Percentiles rank a stretch among this genome's conserved stretches.
Evolutionary conservation across 2,329 filamentous ascomycete genomes (phyloP).

Genomic region (Didymella keratinophila): DNA sequence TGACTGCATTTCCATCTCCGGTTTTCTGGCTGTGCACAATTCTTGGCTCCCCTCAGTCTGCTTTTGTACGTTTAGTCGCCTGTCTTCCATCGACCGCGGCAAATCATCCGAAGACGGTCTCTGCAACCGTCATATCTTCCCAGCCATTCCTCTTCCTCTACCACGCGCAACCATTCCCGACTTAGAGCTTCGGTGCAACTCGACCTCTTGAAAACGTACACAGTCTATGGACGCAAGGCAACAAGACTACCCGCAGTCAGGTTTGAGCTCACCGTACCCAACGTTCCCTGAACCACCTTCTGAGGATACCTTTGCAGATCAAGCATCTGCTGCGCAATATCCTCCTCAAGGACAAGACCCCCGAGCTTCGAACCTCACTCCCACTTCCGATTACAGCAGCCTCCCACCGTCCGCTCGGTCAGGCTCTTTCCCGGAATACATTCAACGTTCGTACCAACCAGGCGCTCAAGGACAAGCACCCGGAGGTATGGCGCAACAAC

Average conservation of each 20-base stretch:
- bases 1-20: constrained; percentile 46
- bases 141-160: constrained; percentile 54
- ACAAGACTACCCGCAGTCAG: constrained; percentile 62
- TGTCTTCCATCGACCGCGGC: constrained; percentile 46
- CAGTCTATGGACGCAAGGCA: constrained; percentile 64
- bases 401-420: constrained; percentile 80
- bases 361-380: constrained; percentile 77
- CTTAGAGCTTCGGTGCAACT: constrained; percentile 49
- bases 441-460: constrained; percentile 81
- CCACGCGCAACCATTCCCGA: constrained; percentile 50
- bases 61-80: constrained; percentile 41
- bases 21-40: constrained; percentile 47
- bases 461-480: constrained; percentile 75
- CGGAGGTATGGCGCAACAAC: constrained; percentile 97
- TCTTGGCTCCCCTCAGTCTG: constrained; percentile 41
- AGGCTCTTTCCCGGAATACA: constrained; percentile 85
- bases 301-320: constrained; percentile 88
- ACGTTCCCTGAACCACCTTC: constrained; percentile 69
- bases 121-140: constrained; percentile 58
- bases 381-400: constrained; percentile 86
- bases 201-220: constrained; percentile 40
- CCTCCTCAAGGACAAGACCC: constrained; percentile 78
- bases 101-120: constrained; percentile 49
- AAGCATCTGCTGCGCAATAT: constrained; percentile 91
- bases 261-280: constrained; percentile 64